Conservation (phyloP, 2,329 filamentous ascomycete species). For the Hypomyces rosellus region DNA sequence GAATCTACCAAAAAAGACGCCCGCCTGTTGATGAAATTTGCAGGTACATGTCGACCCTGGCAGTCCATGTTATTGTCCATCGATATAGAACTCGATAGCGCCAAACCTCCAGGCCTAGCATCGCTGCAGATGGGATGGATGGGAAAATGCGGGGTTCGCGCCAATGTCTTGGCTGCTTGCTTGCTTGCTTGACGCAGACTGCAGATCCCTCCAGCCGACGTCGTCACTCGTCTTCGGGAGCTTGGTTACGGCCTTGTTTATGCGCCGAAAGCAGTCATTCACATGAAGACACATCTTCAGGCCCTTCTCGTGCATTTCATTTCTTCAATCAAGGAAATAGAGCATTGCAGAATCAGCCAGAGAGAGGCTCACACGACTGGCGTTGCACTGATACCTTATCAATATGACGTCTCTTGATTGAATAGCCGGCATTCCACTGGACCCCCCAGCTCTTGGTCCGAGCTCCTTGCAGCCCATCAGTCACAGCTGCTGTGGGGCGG, state of each 20-base stretch:
- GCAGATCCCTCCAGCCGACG: slow-evolving; percentile 9
- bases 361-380: no score
- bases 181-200: no score
- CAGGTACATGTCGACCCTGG: not conserved
- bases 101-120: not conserved
- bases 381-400: not conserved
- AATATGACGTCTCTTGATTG: not conserved
- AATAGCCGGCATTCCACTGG: not conserved
- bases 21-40: not conserved
- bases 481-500: slow-evolving; percentile 6
- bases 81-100: not conserved
- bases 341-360: no score
- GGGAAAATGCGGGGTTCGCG: slow-evolving; percentile 10
- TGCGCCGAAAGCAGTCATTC: no score
- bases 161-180: no score
- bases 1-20: no score
- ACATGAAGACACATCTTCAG: no score
- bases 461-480: slow-evolving; percentile 7
- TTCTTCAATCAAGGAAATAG: no score
- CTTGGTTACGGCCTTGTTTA: no score
- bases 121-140: not conserved
- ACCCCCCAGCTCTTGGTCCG: slow-evolving; percentile 5
- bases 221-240: slow-evolving; percentile 2
- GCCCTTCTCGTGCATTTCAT: no score
- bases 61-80: not conserved